phyloP scores from a whole-genome alignment of 2,329 filamentous ascomycete genomes.

The Colletotrichum aenigma region DNA sequence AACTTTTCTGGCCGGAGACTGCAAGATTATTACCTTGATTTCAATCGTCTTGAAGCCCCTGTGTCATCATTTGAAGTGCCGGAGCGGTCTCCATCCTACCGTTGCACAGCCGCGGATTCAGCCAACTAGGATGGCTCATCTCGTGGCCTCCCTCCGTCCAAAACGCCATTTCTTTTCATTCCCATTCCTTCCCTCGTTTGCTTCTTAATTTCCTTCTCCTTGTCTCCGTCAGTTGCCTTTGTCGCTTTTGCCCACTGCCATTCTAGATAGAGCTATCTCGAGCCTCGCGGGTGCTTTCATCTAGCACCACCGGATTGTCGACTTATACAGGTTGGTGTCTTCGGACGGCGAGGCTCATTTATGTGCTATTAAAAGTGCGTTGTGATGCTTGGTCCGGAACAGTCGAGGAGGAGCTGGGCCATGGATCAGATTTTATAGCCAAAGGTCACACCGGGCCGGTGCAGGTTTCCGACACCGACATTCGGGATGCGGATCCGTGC shows the following conservation, averaged over 20 bases:
- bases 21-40: rapidly evolving
- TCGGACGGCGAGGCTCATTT: background rate
- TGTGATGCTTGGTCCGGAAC: background rate
- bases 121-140: rapidly evolving
- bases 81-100: background rate
- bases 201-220: background rate
- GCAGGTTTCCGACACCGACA: background rate
- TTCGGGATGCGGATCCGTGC: background rate
- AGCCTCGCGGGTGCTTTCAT: background rate
- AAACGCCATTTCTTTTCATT: rapidly evolving
- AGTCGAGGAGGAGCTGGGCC: rapidly evolving
- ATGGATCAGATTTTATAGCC: background rate
- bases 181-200: background rate
- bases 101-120: rapidly evolving
- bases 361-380: background rate
- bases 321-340: no score
- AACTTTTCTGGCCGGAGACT: background rate
- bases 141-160: rapidly evolving
- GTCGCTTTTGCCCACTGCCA: background rate
- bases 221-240: background rate
- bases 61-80: background rate
- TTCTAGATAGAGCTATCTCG: background rate
- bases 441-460: background rate
- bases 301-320: background rate
- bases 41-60: background rate